Conservation (phyloP, 306 rosid species). For the Malus orientalis region DNA sequence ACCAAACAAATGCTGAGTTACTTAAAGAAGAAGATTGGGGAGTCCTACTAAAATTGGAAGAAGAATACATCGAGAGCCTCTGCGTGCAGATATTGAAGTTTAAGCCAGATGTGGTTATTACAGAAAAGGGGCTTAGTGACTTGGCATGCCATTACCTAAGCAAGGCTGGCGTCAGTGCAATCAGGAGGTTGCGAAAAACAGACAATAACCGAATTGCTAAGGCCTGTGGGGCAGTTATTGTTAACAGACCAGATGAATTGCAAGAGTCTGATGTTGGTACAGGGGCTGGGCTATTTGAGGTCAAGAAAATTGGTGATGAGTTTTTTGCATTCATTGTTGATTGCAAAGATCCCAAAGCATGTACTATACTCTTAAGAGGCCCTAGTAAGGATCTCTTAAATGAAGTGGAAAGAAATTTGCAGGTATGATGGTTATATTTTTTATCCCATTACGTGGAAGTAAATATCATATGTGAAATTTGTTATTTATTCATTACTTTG, state of each 20-base stretch:
- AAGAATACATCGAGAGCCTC: conserved; percentile 77
- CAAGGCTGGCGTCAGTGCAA: conserved; percentile 81
- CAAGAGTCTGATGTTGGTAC: conserved; percentile 93
- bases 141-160: conserved; percentile 89
- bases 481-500: neutral
- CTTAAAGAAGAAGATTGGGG: conserved; percentile 94
- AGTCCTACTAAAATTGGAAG: conserved; percentile 75
- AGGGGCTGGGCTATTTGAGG: conserved; percentile 92
- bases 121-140: conserved; percentile 96
- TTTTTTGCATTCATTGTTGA: conserved; percentile 71
- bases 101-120: conserved; percentile 82
- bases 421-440: conserved; percentile 34
- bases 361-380: conserved; percentile 77
- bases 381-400: conserved; percentile 88
- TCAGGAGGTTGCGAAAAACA: conserved; percentile 85
- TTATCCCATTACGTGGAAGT: neutral
- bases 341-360: conserved; percentile 90
- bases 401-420: conserved; percentile 89
- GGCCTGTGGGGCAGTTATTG: conserved; percentile 94
- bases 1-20: conserved; percentile 90
- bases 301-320: conserved; percentile 90
- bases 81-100: conserved; percentile 82
- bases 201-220: conserved; percentile 89
- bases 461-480: conserved; percentile 2
- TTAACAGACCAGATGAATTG: conserved; percentile 87